Evolutionary conservation across 495 filamentous ascomycete genomes (phyloP).

Genomic region (Apiosordaria backusii): DNA sequence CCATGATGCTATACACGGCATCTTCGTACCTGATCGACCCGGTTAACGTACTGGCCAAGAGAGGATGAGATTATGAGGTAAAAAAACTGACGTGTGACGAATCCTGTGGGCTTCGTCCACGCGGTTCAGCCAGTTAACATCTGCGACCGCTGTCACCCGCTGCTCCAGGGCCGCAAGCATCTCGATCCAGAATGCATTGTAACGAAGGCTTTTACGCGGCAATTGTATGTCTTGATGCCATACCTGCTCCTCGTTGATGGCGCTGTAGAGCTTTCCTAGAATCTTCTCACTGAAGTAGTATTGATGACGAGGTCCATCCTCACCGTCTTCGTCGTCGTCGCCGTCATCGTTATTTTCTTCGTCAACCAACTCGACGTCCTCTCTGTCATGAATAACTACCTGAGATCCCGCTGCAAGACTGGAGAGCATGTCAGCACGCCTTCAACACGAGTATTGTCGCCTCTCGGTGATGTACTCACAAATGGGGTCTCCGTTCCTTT

Average conservation of each 20-base stretch:
- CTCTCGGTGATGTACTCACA: constrained; percentile 28
- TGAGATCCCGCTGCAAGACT: constrained; percentile 62
- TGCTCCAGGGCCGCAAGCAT: constrained; percentile 46
- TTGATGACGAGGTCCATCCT: constrained; percentile 42
- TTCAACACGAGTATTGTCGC: not conserved
- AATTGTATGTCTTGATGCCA: constrained; percentile 53
- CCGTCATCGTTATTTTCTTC: constrained; percentile 21
- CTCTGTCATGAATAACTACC: constrained; percentile 47
- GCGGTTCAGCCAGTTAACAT: constrained; percentile 32
- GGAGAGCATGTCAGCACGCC: constrained; percentile 10
- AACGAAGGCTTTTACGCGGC: constrained; percentile 14
- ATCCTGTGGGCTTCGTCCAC: constrained; percentile 49
- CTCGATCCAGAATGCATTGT: constrained; percentile 38
- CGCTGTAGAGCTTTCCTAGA: constrained; percentile 68
- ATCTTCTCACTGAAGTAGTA: constrained; percentile 70
- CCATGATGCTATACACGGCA: constrained; percentile 53
- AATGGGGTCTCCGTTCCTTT: constrained; percentile 36
- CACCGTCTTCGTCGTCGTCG: constrained; percentile 54
- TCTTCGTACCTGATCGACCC: constrained; percentile 59
- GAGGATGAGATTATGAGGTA: not conserved
- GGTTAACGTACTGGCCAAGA: not conserved
- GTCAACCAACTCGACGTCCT: constrained; percentile 46
- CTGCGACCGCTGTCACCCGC: constrained; percentile 19
- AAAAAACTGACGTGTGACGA: constrained; percentile 48
- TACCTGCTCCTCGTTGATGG: constrained; percentile 69